Conservation (phyloP, 805 yeast species). For the Vanderwaltozyma yarrowii region DNA sequence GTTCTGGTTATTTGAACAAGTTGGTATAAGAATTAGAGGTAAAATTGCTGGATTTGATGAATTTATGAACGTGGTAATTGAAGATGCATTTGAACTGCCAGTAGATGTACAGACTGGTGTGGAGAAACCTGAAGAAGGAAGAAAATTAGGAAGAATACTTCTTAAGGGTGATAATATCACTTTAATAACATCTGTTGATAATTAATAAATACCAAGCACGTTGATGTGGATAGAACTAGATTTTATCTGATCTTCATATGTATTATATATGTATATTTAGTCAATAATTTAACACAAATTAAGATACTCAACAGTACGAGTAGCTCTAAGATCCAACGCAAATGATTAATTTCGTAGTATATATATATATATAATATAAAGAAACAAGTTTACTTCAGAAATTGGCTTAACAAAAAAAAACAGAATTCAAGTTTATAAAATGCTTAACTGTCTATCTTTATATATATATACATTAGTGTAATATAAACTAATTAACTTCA, state of each 20-base stretch:
- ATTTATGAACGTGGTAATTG: constrained; percentile 78
- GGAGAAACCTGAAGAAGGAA: constrained; percentile 20
- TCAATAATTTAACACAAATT: no score
- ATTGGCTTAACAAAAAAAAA: no score
- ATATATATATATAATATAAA: no score
- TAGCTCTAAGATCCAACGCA: no score
- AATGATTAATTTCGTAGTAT: no score
- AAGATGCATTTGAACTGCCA: constrained; percentile 54
- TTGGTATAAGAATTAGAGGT: constrained; percentile 68
- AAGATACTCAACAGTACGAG: no score
- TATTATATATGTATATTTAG: no score
- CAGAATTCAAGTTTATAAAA: no score
- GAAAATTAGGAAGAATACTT: constrained; percentile 61
- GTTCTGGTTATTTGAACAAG: constrained; percentile 86
- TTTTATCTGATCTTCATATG: no score
- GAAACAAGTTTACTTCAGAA: no score
- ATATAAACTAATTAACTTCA: background rate
- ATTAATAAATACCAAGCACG: constrained; percentile 2
- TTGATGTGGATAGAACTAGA: no score
- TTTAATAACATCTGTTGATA: constrained; percentile 39
- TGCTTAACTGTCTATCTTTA: no score
- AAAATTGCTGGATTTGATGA: constrained; percentile 90
- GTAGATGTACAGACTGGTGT: constrained; percentile 34
- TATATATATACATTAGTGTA: background rate
- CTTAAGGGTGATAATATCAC: constrained; percentile 93